A percentile compares a stretch with the other conserved stretches of the same genome.
Conservation (phyloP, 2,329 filamentous ascomycete genomes). For the Nigrospora oryzae region DNA sequence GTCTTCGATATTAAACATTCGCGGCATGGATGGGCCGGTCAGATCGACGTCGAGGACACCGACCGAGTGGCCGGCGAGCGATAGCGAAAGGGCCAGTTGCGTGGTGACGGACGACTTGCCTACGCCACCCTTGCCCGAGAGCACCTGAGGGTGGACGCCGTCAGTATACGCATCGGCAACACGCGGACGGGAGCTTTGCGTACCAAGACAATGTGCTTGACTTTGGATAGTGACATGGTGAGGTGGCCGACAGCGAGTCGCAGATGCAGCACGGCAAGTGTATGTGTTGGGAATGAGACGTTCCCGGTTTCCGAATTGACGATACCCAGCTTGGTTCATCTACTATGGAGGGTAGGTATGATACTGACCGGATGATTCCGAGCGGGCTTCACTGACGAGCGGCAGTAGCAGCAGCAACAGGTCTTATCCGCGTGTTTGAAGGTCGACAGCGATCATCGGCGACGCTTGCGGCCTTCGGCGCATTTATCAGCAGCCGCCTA, state of each 20-base stretch:
- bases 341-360: too few relatives aligned
- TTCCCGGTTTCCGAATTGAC: too few relatives aligned
- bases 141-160: conserved; percentile 40
- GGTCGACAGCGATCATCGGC: neutral
- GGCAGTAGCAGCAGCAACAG: too few relatives aligned
- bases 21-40: conserved; percentile 91
- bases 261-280: neutral
- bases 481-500: conserved; percentile 1
- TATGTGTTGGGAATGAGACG: neutral
- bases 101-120: conserved; percentile 98
- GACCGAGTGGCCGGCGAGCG: conserved; percentile 77
- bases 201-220: conserved; percentile 73
- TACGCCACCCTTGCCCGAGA: conserved; percentile 96
- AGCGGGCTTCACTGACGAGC: too few relatives aligned
- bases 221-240: conserved; percentile 57
- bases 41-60: conserved; percentile 95
- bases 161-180: neutral
- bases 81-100: conserved; percentile 84
- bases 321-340: too few relatives aligned
- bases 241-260: neutral
- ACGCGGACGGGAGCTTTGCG: conserved; percentile 11
- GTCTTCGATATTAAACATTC: conserved; percentile 83
- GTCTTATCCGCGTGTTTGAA: too few relatives aligned
- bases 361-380: too few relatives aligned
- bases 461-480: neutral